These are phyloP conservation scores for Cenchrus purpureus DNA, from an alignment of 176 grass and related monocot species.

Conservation along the genomic window DNA sequence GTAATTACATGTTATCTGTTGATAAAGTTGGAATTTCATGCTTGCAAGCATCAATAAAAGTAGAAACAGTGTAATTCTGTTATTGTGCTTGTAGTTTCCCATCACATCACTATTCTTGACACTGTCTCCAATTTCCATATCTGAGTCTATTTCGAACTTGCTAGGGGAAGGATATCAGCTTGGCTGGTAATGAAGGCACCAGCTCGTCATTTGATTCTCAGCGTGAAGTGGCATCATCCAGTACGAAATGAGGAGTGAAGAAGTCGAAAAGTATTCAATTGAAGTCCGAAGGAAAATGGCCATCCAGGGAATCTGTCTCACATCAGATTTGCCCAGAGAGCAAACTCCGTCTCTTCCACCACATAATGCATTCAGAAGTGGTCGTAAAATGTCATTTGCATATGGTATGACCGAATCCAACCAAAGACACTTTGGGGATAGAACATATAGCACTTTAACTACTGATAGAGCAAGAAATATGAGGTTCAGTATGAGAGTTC, in stretches of 20 bases:
- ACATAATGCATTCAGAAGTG: constrained; percentile 55
- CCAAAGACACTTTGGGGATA: constrained; percentile 62
- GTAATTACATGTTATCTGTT: constrained; percentile 27
- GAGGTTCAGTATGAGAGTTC: constrained; percentile 65
- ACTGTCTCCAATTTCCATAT: constrained; percentile 16
- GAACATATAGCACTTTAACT: constrained; percentile 70
- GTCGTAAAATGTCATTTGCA: constrained; percentile 83
- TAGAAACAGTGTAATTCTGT: constrained; percentile 5
- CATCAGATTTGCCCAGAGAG: constrained; percentile 48
- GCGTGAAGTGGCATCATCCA: constrained; percentile 36
- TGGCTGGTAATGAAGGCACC: constrained; percentile 38
- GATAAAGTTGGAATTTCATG: constrained; percentile 21
- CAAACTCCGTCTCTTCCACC: constrained; percentile 49
- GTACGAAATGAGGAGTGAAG: constrained; percentile 36
- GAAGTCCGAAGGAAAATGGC: constrained; percentile 47
- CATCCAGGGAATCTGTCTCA: constrained; percentile 29
- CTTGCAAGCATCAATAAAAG: constrained; percentile 15
- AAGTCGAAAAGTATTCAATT: constrained; percentile 51
- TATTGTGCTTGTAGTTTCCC: not conserved
- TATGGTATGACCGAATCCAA: constrained; percentile 62
- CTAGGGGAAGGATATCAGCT: constrained; percentile 52
- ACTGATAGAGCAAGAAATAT: constrained; percentile 74
- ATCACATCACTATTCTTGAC: not conserved
- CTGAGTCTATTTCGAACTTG: constrained; percentile 32
- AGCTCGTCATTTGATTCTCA: constrained; percentile 38